phyloP scores from a whole-genome alignment of 495 filamentous ascomycete species.

The Xanthoparmelia taractica region DNA sequence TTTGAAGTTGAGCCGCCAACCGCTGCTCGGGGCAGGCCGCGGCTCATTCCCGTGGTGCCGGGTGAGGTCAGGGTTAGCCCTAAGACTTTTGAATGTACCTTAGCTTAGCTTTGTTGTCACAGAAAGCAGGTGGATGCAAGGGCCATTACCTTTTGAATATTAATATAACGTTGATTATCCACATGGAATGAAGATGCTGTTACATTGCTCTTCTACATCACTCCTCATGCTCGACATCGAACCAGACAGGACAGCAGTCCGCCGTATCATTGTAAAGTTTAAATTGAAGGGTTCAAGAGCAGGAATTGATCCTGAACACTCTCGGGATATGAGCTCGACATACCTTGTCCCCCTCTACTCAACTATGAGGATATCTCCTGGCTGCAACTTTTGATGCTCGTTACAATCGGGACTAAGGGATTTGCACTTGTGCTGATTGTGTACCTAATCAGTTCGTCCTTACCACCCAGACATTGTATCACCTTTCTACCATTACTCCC shows the following conservation, averaged over 20 bases:
- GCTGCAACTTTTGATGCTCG: neutral
- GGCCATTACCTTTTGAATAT: too few relatives aligned
- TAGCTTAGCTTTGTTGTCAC: too few relatives aligned
- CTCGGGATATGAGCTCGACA: neutral
- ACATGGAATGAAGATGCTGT: neutral
- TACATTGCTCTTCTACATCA: neutral
- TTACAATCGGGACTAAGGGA: neutral
- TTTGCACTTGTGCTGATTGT: neutral
- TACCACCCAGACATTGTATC: too few relatives aligned
- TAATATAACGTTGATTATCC: too few relatives aligned
- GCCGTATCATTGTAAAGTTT: neutral
- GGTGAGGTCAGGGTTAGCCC: too few relatives aligned
- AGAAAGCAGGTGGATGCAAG: too few relatives aligned
- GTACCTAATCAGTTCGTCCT: neutral
- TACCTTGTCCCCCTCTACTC: neutral
- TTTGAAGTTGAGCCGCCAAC: too few relatives aligned
- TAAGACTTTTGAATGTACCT: too few relatives aligned
- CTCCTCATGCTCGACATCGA: neutral
- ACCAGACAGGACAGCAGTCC: neutral
- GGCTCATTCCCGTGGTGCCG: too few relatives aligned
- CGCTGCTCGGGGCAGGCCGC: too few relatives aligned
- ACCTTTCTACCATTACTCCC: neutral
- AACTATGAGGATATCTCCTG: neutral
- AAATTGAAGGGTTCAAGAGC: too few relatives aligned
- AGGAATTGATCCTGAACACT: neutral